A percentile compares a stretch with the other conserved stretches of the same genome.
Evolutionary conservation across 495 filamentous ascomycete genomes (phyloP).

Genomic region (Rostrohypoxylon terebratum): DNA sequence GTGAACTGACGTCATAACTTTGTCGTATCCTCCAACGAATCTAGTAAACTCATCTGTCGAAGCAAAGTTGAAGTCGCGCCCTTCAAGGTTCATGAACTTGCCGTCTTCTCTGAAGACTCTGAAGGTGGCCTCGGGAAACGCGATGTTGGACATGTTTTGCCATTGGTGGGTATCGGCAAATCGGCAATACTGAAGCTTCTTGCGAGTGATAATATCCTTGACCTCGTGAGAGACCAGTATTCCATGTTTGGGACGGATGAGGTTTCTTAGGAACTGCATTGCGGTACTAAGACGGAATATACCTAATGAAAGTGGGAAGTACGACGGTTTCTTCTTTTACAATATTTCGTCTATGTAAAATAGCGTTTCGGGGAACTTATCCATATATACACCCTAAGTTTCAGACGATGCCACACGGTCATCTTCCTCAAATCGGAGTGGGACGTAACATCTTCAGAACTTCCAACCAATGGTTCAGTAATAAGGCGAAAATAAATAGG

Average conservation of each 20-base stretch:
- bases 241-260: not conserved
- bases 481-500: not conserved
- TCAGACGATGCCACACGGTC: too few relatives aligned
- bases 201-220: slow-evolving; percentile 1
- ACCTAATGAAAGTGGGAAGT: not conserved
- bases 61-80: slow-evolving; percentile 2
- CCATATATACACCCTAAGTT: not conserved
- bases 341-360: not conserved
- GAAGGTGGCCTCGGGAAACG: slow-evolving; percentile 13
- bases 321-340: not conserved
- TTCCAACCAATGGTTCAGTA: not conserved
- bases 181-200: slow-evolving; percentile 21
- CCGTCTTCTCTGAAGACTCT: slow-evolving; percentile 1
- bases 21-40: not conserved
- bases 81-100: not conserved
- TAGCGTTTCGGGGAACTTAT: not conserved
- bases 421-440: too few relatives aligned
- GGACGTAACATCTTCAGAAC: not conserved
- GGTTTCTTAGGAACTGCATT: not conserved
- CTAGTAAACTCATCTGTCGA: slow-evolving; percentile 2
- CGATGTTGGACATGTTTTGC: not conserved
- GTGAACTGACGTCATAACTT: not conserved
- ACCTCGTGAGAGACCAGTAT: slow-evolving; percentile 8
- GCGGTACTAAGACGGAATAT: too few relatives aligned
- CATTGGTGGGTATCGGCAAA: slow-evolving; percentile 21